These are phyloP conservation scores for Leishmania turanica DNA, from an alignment of 208 protist genomes.

Conservation along the genomic window DNA sequence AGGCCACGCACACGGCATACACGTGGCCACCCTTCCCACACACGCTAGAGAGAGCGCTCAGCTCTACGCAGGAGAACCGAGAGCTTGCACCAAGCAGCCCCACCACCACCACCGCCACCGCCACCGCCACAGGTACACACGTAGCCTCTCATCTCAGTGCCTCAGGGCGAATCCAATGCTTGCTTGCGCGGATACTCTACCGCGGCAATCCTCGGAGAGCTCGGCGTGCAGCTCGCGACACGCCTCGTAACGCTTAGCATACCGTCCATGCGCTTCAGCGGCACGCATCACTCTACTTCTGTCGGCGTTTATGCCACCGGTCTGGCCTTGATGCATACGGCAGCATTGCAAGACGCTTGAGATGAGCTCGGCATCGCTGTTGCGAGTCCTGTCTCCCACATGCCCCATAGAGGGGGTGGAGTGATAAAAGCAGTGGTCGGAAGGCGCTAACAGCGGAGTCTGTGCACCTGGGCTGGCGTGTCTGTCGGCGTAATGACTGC, in stretches of 20 bases:
- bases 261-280: background rate
- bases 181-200: conserved; percentile 7
- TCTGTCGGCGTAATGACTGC: background rate
- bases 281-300: background rate
- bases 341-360: background rate
- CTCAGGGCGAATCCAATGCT: background rate
- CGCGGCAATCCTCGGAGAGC: conserved; percentile 8
- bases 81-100: background rate
- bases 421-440: background rate
- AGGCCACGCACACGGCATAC: background rate
- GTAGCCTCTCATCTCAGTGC: background rate
- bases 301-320: background rate
- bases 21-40: background rate
- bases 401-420: background rate
- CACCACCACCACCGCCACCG: background rate
- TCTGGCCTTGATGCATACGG: background rate
- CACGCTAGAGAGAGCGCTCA: background rate
- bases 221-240: conserved; percentile 15
- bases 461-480: background rate
- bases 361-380: background rate
- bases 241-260: conserved; percentile 3
- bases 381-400: background rate
- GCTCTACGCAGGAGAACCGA: background rate
- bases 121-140: background rate
- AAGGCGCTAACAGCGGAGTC: background rate